A percentile compares a stretch with the other conserved stretches of the same genome.
These are phyloP conservation scores for Gyrodon lividus DNA, from an alignment of 768 basidiomycete genomes.

Conservation along the genomic window DNA sequence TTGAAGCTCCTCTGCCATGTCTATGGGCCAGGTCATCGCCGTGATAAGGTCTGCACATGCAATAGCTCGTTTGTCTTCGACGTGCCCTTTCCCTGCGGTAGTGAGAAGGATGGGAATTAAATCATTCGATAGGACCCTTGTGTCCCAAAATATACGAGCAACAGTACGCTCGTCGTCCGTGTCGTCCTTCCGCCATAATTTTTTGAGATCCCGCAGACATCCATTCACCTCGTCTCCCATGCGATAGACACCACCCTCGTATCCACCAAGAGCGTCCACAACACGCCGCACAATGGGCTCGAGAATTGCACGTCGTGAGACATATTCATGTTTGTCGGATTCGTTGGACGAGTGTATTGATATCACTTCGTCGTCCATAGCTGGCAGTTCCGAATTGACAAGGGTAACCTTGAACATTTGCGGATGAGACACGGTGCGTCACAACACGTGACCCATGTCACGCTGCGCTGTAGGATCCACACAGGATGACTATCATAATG, in stretches of 20 bases:
- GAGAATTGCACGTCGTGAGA: conserved; percentile 52
- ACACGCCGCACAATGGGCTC: conserved; percentile 70
- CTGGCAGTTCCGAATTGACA: not conserved
- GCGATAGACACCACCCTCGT: conserved; percentile 63
- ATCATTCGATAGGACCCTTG: conserved; percentile 84
- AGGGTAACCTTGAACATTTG: conserved; percentile 11
- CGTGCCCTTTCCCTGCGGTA: conserved; percentile 73
- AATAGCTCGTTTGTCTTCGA: conserved; percentile 82
- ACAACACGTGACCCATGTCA: conserved; percentile 27
- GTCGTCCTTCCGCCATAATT: conserved; percentile 94
- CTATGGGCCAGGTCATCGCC: conserved; percentile 99
- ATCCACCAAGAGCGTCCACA: conserved; percentile 78
- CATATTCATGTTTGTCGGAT: conserved; percentile 29
- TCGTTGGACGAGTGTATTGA: conserved; percentile 30
- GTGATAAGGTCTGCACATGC: conserved; percentile 87
- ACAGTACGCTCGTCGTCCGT: conserved; percentile 96
- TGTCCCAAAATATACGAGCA: conserved; percentile 88
- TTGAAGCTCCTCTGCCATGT: conserved; percentile 89
- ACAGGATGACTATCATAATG: too few relatives aligned
- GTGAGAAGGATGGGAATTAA: conserved; percentile 80
- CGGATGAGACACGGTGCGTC: conserved; percentile 22
- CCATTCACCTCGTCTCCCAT: conserved; percentile 81
- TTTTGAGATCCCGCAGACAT: conserved; percentile 92
- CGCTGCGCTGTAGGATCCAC: too few relatives aligned
- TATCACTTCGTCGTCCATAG: conserved; percentile 36